These are phyloP conservation scores for Entomophthora muscae DNA, from an alignment of 371 early-diverging fungal genomes.

Conservation along the genomic window DNA sequence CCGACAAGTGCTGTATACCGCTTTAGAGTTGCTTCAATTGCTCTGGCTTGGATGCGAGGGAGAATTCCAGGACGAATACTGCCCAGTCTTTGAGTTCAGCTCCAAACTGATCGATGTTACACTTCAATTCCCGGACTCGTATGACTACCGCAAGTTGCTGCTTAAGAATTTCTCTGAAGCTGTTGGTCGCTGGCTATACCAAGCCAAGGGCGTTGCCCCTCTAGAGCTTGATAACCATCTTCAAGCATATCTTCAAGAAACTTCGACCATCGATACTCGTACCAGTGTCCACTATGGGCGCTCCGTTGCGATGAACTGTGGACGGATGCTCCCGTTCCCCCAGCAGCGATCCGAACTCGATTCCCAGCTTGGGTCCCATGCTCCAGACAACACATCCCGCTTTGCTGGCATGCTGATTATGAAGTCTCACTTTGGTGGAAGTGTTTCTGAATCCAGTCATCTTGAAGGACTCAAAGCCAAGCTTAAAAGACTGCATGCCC, in stretches of 20 bases:
- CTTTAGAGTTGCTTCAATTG: conserved; percentile 57
- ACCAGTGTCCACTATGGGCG: conserved; percentile 14
- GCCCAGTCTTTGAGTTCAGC: conserved; percentile 49
- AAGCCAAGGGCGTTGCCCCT: conserved; percentile 26
- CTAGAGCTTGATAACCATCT: conserved; percentile 33
- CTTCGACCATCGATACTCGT: background rate
- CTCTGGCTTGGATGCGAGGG: conserved; percentile 66
- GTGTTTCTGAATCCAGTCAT: background rate
- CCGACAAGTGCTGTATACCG: conserved; percentile 29
- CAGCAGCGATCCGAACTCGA: background rate
- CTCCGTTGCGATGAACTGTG: conserved; percentile 12
- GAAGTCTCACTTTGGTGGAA: conserved; percentile 3
- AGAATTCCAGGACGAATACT: conserved; percentile 63
- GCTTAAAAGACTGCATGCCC: conserved; percentile 37
- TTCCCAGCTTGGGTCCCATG: background rate
- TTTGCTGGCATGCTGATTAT: background rate
- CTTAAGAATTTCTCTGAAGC: conserved; percentile 38
- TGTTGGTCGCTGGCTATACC: conserved; percentile 46
- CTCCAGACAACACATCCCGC: conserved; percentile 4
- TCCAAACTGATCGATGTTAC: conserved; percentile 41
- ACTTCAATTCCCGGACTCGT: conserved; percentile 56
- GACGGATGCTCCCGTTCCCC: background rate
- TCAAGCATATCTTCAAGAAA: conserved; percentile 9
- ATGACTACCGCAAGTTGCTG: conserved; percentile 47
- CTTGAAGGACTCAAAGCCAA: conserved; percentile 8